Evolutionary conservation across 2,329 filamentous ascomycete species (phyloP), one percentile per base, ranked within the genome.

Genomic region (Fusarium mangiferae): DNA sequence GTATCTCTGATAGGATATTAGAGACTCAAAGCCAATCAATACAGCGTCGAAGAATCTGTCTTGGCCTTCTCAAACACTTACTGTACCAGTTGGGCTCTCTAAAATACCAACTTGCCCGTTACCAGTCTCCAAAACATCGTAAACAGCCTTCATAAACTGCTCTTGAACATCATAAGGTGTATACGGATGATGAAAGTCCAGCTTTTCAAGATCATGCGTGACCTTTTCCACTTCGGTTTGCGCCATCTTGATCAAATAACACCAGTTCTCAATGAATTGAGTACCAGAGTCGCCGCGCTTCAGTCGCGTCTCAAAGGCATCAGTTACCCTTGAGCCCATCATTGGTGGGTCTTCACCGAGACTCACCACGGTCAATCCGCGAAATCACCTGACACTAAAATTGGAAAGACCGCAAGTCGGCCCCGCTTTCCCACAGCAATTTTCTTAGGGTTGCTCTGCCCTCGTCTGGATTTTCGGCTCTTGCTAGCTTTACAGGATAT

Each of bases 21-120:
- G 6, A 26, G 20, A 42, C 33, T n/a, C n/a, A 17, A 8, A 12
- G 6, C 22, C 13, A 11, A 33, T 35, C 28, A 7, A n/a, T 9
- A 24, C 10, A 36, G 22, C 22, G 18, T 30, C 28, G 3, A 6
- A 5, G 30, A 6, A 22, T 6, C 24, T 38, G 11, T 18, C 2
- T n/a, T 20, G 9, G 9, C 17, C 4, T 18, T 22, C 13, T 18
- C 42, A 6, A 8, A 7, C 22, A 82, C 83, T 73, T 80, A 88
- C 88, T 71, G 90, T 93, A 81, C 95, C 95, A 46, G 95, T 98
- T n/a, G 95, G 95, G 51, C 94, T 97, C 80, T 98, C 95, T 51
- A 98, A 91, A 48, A 98, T 95, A 36, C 94, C 95, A 52, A 98
- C 87, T 78, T 95, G 94, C 14, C 93, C 92, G 46, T 92, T 82